Evolutionary conservation across 1,284 basidiomycete genomes (phyloP), one percentile per base, ranked within the genome.

Genomic region (Uromyces viciae-fabae): DNA sequence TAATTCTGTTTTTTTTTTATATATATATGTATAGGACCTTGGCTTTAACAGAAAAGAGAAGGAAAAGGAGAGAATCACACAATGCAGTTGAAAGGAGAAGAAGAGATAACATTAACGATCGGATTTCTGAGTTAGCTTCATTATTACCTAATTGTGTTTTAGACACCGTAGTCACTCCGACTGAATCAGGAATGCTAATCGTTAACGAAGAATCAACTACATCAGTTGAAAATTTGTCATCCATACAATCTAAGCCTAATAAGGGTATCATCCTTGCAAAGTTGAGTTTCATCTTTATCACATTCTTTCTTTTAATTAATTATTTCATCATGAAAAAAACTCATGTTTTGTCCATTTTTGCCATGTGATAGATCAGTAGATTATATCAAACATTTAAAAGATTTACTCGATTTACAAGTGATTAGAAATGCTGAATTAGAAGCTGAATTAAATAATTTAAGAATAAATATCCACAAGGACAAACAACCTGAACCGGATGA

Each of bases 51-150:
- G 93, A 95, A 87, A 94, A 94, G 85, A 88, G 93, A 15, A 87
- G 92, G 11, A 87, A 92, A 60, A 87, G 93, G 68, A 88, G 94
- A 81, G 94, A 95, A 86, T 92, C 91, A 7, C 94, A 95, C 86
- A 95, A 95, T 84, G 94, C 93, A 3, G 94, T 96, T 82, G 94
- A 96, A 87, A 88, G 94, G 25, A 87, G 94, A 38, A 86, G 94
- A 75, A 87, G 94, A 66, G 94, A 95, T 85, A 95, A 94, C 85
- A 96, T 96, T 86, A 96, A 96, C 86, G 94, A 95, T 87, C 93
- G 93, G 86, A 96, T 96, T 83, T 90, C 90, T 64, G 94, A 96
- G 86, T 89, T 96, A 0, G 92, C 94, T 22, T 92, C 92, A 33
- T 88, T 96, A 75, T 92, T 96, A 82, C 94, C 94, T 1, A 93